Evolutionary conservation across 805 yeast species (phyloP).

Genomic region (Saitoella complicata): DNA sequence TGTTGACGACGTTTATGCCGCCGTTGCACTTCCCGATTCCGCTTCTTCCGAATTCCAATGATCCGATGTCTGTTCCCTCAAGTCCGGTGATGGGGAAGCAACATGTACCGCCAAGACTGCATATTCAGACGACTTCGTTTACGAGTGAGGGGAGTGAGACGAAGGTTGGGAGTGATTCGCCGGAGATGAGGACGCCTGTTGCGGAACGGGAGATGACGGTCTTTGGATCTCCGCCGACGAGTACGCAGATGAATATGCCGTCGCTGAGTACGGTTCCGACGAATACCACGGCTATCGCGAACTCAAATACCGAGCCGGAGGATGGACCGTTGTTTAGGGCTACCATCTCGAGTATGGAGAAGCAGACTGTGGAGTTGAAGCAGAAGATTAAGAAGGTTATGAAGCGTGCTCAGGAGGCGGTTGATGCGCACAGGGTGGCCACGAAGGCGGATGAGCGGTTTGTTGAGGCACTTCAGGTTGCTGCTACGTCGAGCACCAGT

Average conservation of each 20-base stretch:
- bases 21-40: background rate
- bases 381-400: conserved; percentile 22
- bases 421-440: conserved; percentile 18
- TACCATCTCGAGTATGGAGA: conserved; percentile 24
- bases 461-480: conserved; percentile 18
- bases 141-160: background rate
- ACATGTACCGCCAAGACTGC: background rate
- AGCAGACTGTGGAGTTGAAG: conserved; percentile 21
- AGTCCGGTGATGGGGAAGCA: background rate
- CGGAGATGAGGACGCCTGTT: background rate
- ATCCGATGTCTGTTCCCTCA: background rate
- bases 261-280: conserved; percentile 16
- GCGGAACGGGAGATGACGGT: background rate
- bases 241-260: conserved; percentile 4
- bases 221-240: conserved; percentile 5
- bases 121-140: background rate
- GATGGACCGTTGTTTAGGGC: conserved; percentile 31
- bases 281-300: conserved; percentile 1
- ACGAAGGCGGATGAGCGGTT: conserved; percentile 12
- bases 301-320: conserved; percentile 23
- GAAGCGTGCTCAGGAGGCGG: conserved; percentile 21
- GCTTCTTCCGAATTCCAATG: background rate
- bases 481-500: conserved; percentile 20
- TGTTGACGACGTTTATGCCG: conserved; percentile 3
- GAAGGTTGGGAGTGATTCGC: conserved; percentile 7